Conservation (phyloP, 2,329 filamentous ascomycete genomes). For the Zasmidium citrigriseum region DNA sequence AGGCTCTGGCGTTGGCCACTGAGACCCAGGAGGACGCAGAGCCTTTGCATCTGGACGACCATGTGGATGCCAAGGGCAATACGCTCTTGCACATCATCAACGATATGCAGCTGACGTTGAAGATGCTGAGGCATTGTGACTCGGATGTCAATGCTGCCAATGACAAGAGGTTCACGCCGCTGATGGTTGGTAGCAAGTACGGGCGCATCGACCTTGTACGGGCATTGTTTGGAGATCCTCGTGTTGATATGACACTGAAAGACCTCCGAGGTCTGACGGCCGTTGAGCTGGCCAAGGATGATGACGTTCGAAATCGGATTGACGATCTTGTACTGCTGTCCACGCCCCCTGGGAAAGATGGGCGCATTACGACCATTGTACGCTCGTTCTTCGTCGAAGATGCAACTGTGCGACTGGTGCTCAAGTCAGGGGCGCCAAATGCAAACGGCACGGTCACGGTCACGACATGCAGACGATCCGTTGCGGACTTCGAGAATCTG, state of each 20-base stretch:
- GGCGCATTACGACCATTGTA: constrained; percentile 87
- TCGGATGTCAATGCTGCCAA: constrained; percentile 96
- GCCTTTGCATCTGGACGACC: constrained; percentile 86
- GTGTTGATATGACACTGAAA: constrained; percentile 81
- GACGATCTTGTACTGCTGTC: constrained; percentile 89
- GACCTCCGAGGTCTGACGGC: constrained; percentile 88
- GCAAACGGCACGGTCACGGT: constrained; percentile 82
- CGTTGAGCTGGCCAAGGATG: constrained; percentile 95
- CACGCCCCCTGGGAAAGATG: constrained; percentile 68
- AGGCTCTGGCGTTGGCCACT: constrained; percentile 74
- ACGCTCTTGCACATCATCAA: constrained; percentile 95
- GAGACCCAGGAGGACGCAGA: constrained; percentile 73
- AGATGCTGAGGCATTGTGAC: constrained; percentile 80
- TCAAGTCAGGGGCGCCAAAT: constrained; percentile 92
- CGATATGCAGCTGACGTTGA: constrained; percentile 72
- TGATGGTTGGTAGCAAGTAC: constrained; percentile 99
- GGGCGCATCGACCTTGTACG: constrained; percentile 91
- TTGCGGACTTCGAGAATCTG: constrained; percentile 88
- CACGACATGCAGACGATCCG: constrained; percentile 85
- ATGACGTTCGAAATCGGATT: constrained; percentile 94
- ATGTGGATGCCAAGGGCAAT: constrained; percentile 90
- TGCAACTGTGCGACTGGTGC: constrained; percentile 84
- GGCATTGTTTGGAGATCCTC: constrained; percentile 79
- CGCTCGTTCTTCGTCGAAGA: constrained; percentile 97
- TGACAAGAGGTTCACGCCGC: constrained; percentile 88